Percentiles rank a stretch among this genome's conserved stretches.
Evolutionary conservation across 805 yeast genomes (phyloP).

Genomic region (Yarrowia bubula): DNA sequence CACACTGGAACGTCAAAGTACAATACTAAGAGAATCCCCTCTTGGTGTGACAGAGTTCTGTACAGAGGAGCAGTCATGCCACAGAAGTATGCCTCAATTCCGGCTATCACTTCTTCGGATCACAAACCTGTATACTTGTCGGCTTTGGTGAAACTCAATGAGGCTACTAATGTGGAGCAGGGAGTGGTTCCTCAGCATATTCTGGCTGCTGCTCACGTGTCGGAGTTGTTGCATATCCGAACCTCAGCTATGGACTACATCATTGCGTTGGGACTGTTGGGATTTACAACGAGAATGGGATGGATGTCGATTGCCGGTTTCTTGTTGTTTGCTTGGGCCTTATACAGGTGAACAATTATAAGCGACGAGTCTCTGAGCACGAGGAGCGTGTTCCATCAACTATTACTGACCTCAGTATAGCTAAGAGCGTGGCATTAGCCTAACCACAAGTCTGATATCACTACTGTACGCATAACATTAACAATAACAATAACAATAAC

Average conservation of each 20-base stretch:
- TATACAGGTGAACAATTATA: not conserved
- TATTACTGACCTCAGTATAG: too few relatives aligned
- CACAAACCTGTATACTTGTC: slow-evolving; percentile 73
- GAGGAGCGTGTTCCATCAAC: too few relatives aligned
- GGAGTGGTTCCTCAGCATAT: slow-evolving; percentile 5
- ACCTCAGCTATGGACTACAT: slow-evolving; percentile 9
- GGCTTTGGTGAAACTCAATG: not conserved
- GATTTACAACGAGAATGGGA: slow-evolving; percentile 5
- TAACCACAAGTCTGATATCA: not conserved
- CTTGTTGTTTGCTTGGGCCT: slow-evolving; percentile 1
- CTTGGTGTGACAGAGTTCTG: slow-evolving; percentile 89
- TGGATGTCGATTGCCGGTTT: slow-evolving; percentile 16
- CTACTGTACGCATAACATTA: not conserved
- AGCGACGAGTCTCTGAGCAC: too few relatives aligned
- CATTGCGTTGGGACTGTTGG: slow-evolving; percentile 12
- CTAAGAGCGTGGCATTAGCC: too few relatives aligned
- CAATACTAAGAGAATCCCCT: slow-evolving; percentile 62
- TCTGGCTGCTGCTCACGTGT: slow-evolving; percentile 7
- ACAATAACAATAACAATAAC: not conserved
- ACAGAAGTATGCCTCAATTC: slow-evolving; percentile 50
- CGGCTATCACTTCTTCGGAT: slow-evolving; percentile 58
- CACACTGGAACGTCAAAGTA: slow-evolving; percentile 50
- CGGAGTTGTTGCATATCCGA: slow-evolving; percentile 16
- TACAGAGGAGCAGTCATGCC: slow-evolving; percentile 43
- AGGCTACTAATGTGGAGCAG: not conserved